phyloP scores from a whole-genome alignment of 169 alveolate species.

The Theileria sp. region DNA sequence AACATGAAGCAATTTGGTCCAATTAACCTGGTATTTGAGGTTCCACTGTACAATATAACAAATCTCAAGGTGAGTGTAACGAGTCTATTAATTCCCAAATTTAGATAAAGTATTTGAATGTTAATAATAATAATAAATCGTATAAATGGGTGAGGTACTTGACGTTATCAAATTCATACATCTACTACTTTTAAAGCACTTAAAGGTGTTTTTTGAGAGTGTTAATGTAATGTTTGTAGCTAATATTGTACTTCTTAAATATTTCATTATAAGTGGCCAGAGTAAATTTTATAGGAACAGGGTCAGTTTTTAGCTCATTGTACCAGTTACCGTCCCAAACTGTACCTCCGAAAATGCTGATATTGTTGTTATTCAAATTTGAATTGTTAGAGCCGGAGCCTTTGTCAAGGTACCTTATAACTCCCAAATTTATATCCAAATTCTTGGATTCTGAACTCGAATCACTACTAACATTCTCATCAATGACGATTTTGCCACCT shows the following conservation, averaged over 20 bases:
- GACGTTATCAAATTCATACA: slow-evolving; percentile 55
- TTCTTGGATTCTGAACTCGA: background rate
- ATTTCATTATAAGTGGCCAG: slow-evolving; percentile 3
- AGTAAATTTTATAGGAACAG: background rate
- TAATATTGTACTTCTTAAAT: background rate
- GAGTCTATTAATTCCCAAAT: background rate
- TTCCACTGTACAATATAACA: slow-evolving; percentile 64
- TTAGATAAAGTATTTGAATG: slow-evolving; percentile 32
- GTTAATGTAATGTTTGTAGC: slow-evolving; percentile 9
- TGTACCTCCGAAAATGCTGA: slow-evolving; percentile 5
- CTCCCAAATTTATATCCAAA: background rate
- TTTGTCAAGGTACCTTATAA: background rate
- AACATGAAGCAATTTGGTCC: slow-evolving; percentile 57
- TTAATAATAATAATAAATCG: slow-evolving; percentile 13
- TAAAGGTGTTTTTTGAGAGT: background rate
- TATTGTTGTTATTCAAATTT: background rate
- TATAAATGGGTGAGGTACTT: slow-evolving; percentile 63
- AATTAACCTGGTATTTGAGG: slow-evolving; percentile 65
- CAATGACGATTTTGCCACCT: slow-evolving; percentile 43
- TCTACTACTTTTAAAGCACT: slow-evolving; percentile 21
- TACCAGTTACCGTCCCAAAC: slow-evolving; percentile 4
- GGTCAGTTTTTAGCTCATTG: slow-evolving; percentile 11
- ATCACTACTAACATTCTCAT: background rate
- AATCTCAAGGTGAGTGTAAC: slow-evolving; percentile 24
- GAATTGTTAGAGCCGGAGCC: slow-evolving; percentile 5